Conservation (phyloP, 2,329 filamentous ascomycete species). For the Trichoderma sp. region DNA sequence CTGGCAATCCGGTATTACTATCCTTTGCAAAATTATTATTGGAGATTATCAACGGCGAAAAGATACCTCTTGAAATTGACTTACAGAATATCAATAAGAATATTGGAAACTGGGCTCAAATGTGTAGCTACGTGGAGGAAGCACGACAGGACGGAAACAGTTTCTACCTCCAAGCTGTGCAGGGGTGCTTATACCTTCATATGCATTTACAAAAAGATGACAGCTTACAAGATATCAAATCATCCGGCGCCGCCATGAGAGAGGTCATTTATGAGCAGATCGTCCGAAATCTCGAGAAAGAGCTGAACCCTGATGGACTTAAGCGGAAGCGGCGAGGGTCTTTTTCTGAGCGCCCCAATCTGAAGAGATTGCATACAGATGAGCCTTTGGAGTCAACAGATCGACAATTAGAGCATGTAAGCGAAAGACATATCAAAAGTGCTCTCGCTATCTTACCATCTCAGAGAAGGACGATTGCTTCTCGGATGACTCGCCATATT, state of each 20-base stretch:
- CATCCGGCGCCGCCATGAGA: neutral
- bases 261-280: conserved; percentile 23
- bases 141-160: conserved; percentile 17
- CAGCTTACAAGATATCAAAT: neutral
- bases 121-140: conserved; percentile 14
- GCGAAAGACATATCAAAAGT: neutral
- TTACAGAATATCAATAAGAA: neutral
- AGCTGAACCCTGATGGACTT: conserved; percentile 3
- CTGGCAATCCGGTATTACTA: conserved; percentile 19
- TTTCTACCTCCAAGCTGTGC: conserved; percentile 22
- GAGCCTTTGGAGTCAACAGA: neutral
- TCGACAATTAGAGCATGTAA: neutral
- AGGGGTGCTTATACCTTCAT: conserved; percentile 20
- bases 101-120: conserved; percentile 15
- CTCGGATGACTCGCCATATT: neutral
- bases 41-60: conserved; percentile 20
- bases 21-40: conserved; percentile 23
- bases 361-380: neutral
- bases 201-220: neutral
- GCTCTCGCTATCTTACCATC: neutral
- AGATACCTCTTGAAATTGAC: conserved; percentile 6
- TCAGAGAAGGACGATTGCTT: neutral
- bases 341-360: neutral
- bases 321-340: conserved; percentile 18
- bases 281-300: conserved; percentile 18